Conservation (phyloP, 2,329 filamentous ascomycete genomes). For the Penicillium sp. region DNA sequence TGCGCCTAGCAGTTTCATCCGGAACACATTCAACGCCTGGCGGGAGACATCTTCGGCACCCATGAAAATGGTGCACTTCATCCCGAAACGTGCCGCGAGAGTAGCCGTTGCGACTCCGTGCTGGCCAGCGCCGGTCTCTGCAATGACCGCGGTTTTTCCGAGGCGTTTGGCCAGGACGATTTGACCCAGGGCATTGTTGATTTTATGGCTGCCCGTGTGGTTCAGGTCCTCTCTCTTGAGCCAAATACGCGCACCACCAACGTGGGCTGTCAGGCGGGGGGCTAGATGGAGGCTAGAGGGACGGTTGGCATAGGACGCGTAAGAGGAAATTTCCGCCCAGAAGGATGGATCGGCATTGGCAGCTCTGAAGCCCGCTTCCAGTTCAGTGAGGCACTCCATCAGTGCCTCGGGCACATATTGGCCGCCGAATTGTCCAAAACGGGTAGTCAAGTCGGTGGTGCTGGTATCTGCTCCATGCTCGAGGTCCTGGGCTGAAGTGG, state of each 20-base stretch:
- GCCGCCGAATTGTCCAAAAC: conserved; percentile 70
- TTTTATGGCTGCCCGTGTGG: conserved; percentile 96
- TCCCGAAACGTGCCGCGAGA: conserved; percentile 92
- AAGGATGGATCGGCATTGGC: conserved; percentile 83
- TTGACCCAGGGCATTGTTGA: conserved; percentile 96
- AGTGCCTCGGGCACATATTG: conserved; percentile 97
- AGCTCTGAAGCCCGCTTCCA: conserved; percentile 84
- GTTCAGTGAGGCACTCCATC: conserved; percentile 86
- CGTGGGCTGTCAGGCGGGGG: conserved; percentile 78
- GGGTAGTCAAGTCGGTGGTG: background rate
- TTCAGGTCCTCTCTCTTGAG: conserved; percentile 96
- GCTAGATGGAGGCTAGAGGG: conserved; percentile 87
- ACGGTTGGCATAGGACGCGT: conserved; percentile 92
- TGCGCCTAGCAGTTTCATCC: conserved; percentile 90
- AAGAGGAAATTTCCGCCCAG: conserved; percentile 91
- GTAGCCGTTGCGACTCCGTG: conserved; percentile 96
- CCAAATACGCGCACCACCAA: conserved; percentile 92
- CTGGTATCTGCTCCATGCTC: conserved; percentile 46
- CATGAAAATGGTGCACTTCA: conserved; percentile 98
- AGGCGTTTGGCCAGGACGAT: conserved; percentile 82
- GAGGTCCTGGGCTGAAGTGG: background rate
- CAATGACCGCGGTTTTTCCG: conserved; percentile 94
- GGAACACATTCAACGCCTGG: conserved; percentile 93
- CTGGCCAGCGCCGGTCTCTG: conserved; percentile 93
- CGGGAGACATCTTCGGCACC: conserved; percentile 91